Conservation (phyloP, 352 stramenopile genomes). For the Albugo candida region DNA sequence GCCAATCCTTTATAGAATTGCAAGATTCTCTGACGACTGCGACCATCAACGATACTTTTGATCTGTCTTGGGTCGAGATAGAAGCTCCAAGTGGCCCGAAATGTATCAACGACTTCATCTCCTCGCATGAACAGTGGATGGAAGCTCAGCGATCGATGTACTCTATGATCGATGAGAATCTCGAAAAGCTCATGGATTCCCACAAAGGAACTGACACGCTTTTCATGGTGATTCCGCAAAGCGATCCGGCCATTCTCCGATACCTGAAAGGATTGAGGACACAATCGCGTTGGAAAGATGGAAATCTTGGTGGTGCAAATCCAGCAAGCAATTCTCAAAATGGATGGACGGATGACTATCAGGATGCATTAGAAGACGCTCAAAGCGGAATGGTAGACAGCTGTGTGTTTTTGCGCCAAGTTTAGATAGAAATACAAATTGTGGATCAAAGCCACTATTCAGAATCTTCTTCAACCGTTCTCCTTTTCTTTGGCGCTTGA, state of each 20-base stretch:
- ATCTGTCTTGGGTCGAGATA: constrained; percentile 61
- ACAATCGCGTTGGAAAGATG: constrained; percentile 55
- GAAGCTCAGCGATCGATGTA: constrained; percentile 27
- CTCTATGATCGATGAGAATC: constrained; percentile 21
- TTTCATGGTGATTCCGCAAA: constrained; percentile 45
- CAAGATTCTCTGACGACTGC: too few relatives aligned
- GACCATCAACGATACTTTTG: constrained; percentile 10
- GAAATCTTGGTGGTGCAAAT: constrained; percentile 3
- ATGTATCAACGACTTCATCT: constrained; percentile 34
- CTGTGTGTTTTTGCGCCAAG: constrained; percentile 31
- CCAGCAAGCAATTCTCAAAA: constrained; percentile 7
- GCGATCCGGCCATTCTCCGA: constrained; percentile 40
- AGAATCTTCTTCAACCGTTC: constrained; percentile 62
- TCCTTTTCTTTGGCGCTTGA: constrained; percentile 61
- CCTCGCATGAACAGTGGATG: constrained; percentile 47
- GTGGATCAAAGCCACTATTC: constrained; percentile 17
- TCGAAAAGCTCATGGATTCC: constrained; percentile 20
- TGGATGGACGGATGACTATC: constrained; percentile 25
- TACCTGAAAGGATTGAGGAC: constrained; percentile 58
- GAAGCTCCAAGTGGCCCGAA: constrained; percentile 19
- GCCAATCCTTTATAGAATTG: too few relatives aligned
- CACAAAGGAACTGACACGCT: constrained; percentile 29
- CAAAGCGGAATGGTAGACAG: constrained; percentile 50
- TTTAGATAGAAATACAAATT: constrained; percentile 2
- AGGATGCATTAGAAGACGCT: constrained; percentile 42